A percentile compares a stretch with the other conserved stretches of the same genome.
phyloP scores from a whole-genome alignment of 495 filamentous ascomycete species.

The Entonaema liquescens region DNA sequence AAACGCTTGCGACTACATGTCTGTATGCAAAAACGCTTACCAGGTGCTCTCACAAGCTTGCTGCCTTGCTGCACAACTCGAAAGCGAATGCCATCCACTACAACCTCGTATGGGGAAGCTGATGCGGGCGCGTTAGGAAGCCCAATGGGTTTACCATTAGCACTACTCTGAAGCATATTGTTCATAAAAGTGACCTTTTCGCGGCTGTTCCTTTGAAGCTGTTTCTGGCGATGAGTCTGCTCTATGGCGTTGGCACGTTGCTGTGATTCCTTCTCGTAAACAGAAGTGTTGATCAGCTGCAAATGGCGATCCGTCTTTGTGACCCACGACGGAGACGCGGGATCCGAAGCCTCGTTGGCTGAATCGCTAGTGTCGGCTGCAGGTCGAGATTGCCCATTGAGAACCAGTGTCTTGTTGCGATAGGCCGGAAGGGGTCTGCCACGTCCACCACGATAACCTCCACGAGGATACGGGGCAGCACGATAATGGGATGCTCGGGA shows the following conservation, averaged over 20 bases:
- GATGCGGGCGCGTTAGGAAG: conserved; percentile 47
- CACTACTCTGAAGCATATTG: conserved; percentile 49
- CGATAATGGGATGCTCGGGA: conserved; percentile 39
- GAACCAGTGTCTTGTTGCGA: conserved; percentile 75
- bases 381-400: conserved; percentile 62
- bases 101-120: conserved; percentile 67
- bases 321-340: conserved; percentile 69
- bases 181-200: conserved; percentile 68
- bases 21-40: conserved; percentile 54
- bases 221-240: conserved; percentile 69
- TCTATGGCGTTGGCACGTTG: conserved; percentile 78
- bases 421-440: conserved; percentile 59
- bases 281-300: conserved; percentile 85
- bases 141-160: conserved; percentile 45
- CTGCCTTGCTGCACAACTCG: conserved; percentile 79
- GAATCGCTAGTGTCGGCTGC: conserved; percentile 43
- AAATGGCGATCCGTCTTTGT: conserved; percentile 83
- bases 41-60: conserved; percentile 79
- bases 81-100: conserved; percentile 80
- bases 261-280: conserved; percentile 80
- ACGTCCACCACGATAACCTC: conserved; percentile 51
- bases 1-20: conserved; percentile 7
- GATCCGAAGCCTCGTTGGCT: conserved; percentile 45
- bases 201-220: conserved; percentile 64
- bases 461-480: conserved; percentile 50